Base-by-base conservation (phyloP, 306 rosid species). In the Lagenaria siceraria region DNA sequence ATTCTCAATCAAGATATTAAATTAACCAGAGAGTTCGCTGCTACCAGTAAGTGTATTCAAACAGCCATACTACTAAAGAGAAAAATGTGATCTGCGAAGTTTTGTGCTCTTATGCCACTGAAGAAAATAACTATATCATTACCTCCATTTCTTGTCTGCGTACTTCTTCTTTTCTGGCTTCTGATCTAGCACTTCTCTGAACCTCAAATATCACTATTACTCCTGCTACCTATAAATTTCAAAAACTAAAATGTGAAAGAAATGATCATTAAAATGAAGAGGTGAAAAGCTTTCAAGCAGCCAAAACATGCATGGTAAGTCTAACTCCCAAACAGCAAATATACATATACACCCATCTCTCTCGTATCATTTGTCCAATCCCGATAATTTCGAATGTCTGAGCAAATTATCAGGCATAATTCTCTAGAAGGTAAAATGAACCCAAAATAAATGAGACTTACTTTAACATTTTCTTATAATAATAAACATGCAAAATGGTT, bases 151-250 rank as follows among this genome's bases (percentile, higher is more conserved):
- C 97, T 86, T 83, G 87, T 88, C 82, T 90, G 73, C 98, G 90
- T 43, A 79, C 27, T 61, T 89, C 97, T 87, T 95, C 98, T 83
- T 95, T 95, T 76, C 93, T 89, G 43, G 97, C 97, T 81, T 95
- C 96, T 69, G 97, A 92, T 84, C 98, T 88, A 60, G 96, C 75
- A 81, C 89, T 95, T 81, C 97, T 95, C 42, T 95, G 98, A 60
- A 95, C 96, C 89, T 95, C 98, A 81, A 90, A 82, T 80, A 92
- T 83, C 64, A 92, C 79, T 65, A 85, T 86, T 81, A n/a, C 83
- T 65, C 83, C 93, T 68, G 95, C 98, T 78, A 95, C 98, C 98
- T 95, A 85, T 27, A 66, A 46, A 77, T 33, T 77, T 62, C 64
- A 51, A 77, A 64, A 81, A 61, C 52, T 38, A 73, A 82, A 38